Conservation (phyloP, 2,329 filamentous ascomycete species). For the Fonsecaea erecta region DNA sequence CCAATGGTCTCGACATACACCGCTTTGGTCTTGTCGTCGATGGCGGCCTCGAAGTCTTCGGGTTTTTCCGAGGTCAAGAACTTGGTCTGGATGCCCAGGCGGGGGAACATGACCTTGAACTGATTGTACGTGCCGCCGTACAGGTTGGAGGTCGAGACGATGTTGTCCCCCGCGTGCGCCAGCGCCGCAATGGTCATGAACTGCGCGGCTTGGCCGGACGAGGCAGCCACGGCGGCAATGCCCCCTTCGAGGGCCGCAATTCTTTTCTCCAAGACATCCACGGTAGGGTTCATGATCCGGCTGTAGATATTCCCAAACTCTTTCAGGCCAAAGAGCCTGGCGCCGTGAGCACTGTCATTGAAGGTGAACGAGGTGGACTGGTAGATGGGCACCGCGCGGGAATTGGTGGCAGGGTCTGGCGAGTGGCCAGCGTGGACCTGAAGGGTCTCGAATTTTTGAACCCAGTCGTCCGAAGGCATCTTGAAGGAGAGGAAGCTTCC, state of each 20-base stretch:
- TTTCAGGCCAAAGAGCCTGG: conserved; percentile 93
- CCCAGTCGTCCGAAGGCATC: conserved; percentile 45
- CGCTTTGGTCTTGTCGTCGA: conserved; percentile 88
- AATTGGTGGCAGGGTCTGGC: conserved; percentile 79
- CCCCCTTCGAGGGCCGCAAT: conserved; percentile 69
- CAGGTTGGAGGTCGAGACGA: conserved; percentile 80
- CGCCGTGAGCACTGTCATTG: conserved; percentile 94
- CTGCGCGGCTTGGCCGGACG: conserved; percentile 83
- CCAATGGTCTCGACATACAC: conserved; percentile 87
- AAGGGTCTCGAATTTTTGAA: conserved; percentile 75
- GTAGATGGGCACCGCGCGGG: conserved; percentile 94
- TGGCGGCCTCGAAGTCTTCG: conserved; percentile 74
- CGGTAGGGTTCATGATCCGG: conserved; percentile 93
- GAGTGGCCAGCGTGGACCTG: conserved; percentile 84
- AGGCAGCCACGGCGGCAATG: conserved; percentile 61
- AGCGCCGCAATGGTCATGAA: conserved; percentile 82
- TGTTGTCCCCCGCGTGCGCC: conserved; percentile 83
- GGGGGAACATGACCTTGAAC: conserved; percentile 81
- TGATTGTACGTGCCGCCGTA: conserved; percentile 95
- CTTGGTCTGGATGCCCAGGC: conserved; percentile 79
- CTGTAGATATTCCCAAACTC: conserved; percentile 98
- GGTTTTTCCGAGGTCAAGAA: conserved; percentile 72
- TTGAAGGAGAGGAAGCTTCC: conserved; percentile 12
- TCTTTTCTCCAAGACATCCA: conserved; percentile 90
- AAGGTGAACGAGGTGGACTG: conserved; percentile 92